These are phyloP conservation scores for Phialophora verrucosa DNA, from an alignment of 2,329 filamentous ascomycete genomes.

Conservation along the genomic window DNA sequence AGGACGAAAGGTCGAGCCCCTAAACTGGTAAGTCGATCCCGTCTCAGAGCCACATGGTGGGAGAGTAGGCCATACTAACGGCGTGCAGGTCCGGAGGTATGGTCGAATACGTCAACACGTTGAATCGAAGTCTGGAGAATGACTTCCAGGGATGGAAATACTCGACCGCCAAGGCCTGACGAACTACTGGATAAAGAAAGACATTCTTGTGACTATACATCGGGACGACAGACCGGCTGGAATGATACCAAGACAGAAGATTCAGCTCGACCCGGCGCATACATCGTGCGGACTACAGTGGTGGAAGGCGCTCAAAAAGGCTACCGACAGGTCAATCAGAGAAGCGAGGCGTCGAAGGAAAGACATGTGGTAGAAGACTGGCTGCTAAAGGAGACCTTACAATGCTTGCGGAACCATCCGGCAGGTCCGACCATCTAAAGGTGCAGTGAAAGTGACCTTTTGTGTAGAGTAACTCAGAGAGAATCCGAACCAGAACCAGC, in stretches of 20 bases:
- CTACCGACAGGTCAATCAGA: neutral
- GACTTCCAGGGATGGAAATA: slow-evolving; percentile 35
- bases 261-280: neutral
- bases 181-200: neutral
- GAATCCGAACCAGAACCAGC: no score
- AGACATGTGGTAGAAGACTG: neutral
- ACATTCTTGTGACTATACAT: neutral
- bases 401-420: neutral
- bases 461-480: no score
- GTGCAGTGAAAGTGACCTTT: no score
- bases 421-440: no score
- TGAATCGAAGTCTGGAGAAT: slow-evolving; percentile 32
- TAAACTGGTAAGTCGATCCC: slow-evolving; percentile 50
- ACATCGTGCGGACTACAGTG: neutral
- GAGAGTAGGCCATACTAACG: slow-evolving; percentile 4
- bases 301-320: no score
- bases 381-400: neutral
- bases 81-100: slow-evolving; percentile 34
- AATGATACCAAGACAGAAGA: neutral
- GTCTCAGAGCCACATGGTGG: neutral
- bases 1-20: slow-evolving; percentile 59
- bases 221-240: neutral
- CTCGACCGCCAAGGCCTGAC: slow-evolving; percentile 18
- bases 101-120: slow-evolving; percentile 32
- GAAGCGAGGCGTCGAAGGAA: neutral